Conservation (phyloP, 2,329 filamentous ascomycete species). For the Huntiella savannae region DNA sequence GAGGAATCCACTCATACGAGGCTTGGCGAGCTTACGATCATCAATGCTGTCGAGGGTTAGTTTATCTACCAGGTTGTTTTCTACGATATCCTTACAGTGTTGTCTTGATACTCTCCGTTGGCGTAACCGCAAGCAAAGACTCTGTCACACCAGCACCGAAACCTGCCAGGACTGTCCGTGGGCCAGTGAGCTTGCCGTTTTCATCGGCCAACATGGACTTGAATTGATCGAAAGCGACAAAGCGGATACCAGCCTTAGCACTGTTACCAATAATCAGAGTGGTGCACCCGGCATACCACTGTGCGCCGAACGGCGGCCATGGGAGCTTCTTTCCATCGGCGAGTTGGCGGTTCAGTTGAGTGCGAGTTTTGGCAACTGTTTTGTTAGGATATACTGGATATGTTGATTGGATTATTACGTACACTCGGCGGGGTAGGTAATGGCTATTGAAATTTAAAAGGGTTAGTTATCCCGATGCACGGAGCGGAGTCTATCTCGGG, state of each 20-base stretch:
- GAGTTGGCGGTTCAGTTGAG: slow-evolving; percentile 76
- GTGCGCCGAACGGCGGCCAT: slow-evolving; percentile 79
- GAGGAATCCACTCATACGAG: slow-evolving; percentile 78
- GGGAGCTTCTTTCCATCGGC: slow-evolving; percentile 71
- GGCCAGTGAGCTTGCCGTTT: slow-evolving; percentile 75
- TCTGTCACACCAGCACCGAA: slow-evolving; percentile 93
- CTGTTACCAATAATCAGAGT: slow-evolving; percentile 94
- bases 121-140: slow-evolving; percentile 80
- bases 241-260: slow-evolving; percentile 86
- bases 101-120: slow-evolving; percentile 96
- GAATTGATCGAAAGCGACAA: slow-evolving; percentile 92
- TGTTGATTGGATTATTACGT: slow-evolving; percentile 15
- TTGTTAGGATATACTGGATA: slow-evolving; percentile 7
- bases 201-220: slow-evolving; percentile 65
- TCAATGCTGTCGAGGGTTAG: slow-evolving; percentile 48
- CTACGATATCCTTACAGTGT: slow-evolving; percentile 41
- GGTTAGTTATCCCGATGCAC: slow-evolving; percentile 1
- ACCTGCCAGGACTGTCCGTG: slow-evolving; percentile 76
- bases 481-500: neutral
- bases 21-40: slow-evolving; percentile 70
- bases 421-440: slow-evolving; percentile 92
- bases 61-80: neutral
- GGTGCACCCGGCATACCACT: slow-evolving; percentile 97
- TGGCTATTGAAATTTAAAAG: slow-evolving; percentile 27
- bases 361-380: slow-evolving; percentile 78